phyloP scores from a whole-genome alignment of 768 basidiomycete genomes.

The Podaxis sp. region DNA sequence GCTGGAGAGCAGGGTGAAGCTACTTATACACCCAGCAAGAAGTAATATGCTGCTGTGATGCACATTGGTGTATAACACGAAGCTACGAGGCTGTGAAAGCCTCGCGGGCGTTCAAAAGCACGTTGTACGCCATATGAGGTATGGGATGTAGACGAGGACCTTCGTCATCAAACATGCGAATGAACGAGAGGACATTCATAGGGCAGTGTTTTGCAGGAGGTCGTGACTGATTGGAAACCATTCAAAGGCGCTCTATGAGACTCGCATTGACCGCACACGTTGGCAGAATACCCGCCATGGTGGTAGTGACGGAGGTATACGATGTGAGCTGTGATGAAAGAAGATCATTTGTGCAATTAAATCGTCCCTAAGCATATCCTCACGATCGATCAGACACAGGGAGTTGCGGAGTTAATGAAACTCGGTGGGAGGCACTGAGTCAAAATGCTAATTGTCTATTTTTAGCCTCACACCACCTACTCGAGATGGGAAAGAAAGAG shows the following conservation, averaged over 20 bases:
- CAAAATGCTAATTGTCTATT: not conserved
- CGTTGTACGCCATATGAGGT: not conserved
- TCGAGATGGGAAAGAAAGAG: not conserved
- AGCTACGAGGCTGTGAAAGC: not conserved
- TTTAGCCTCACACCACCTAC: not conserved
- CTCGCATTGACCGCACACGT: not conserved
- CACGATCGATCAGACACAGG: not conserved
- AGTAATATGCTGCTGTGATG: not conserved
- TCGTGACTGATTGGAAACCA: not conserved
- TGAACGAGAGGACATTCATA: not conserved
- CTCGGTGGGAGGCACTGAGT: not conserved
- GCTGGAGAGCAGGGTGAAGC: not conserved
- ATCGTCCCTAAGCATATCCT: not conserved
- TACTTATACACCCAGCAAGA: not conserved
- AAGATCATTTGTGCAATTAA: not conserved
- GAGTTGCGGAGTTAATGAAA: not conserved
- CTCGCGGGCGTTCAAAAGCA: not conserved
- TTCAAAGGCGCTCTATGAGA: not conserved
- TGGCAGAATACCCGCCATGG: not conserved
- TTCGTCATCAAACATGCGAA: not conserved
- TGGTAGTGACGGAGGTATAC: not conserved
- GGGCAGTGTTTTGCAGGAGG: not conserved
- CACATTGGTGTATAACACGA: not conserved
- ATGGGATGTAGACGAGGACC: not conserved
- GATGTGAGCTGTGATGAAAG: not conserved